Evolutionary conservation across 768 basidiomycete species (phyloP), one percentile per base, ranked within the genome.

Genomic region (Trametes punicea): DNA sequence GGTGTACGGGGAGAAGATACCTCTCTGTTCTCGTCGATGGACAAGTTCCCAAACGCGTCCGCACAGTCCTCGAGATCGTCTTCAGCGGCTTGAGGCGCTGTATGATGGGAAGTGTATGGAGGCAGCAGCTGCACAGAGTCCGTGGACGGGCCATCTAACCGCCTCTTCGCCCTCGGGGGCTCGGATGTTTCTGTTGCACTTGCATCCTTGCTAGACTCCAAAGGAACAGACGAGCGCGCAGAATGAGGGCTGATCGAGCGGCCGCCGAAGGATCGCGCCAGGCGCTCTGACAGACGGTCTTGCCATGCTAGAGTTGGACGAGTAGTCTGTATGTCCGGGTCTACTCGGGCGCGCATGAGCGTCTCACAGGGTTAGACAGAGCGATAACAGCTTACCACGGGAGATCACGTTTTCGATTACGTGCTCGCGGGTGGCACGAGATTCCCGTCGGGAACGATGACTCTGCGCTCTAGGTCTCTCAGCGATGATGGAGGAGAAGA

Each of bases 11-110:
- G 27, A 7, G 23, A 34, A 30, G 66, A 15, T 57, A 87, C 88
- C 73, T 90, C 87, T 64, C 79, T 81, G 64, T 89, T 82, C 67
- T 90, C 88, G 61, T 89, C 87, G 39, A 90, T 72, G 10, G 88
- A 90, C 34, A 90, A 65, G 60, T 85, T 81, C 16, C 88, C 87
- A 55, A 90, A 75, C 20, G 79, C 79, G 63, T 86, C 84, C 16
- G 59, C 54, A 15, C 77, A 69, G 0, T 80, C 70, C 44, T 77
- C 78, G 27, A 59, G n/a, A n/a, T 61, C 62, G 0, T 56, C 61
- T 8, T 58, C 56, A 44, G 23, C 25, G 1, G 23, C 42, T 13
- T 25, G 13, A 36, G 21, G 26, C 15, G 21, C 26, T 9, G 23
- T 26, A 23, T 21, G 26, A 3, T 44, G 40, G 3, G 27, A 6